These are phyloP conservation scores for Moesziomyces sp. DNA, from an alignment of 1,284 basidiomycete species.

Conservation along the genomic window DNA sequence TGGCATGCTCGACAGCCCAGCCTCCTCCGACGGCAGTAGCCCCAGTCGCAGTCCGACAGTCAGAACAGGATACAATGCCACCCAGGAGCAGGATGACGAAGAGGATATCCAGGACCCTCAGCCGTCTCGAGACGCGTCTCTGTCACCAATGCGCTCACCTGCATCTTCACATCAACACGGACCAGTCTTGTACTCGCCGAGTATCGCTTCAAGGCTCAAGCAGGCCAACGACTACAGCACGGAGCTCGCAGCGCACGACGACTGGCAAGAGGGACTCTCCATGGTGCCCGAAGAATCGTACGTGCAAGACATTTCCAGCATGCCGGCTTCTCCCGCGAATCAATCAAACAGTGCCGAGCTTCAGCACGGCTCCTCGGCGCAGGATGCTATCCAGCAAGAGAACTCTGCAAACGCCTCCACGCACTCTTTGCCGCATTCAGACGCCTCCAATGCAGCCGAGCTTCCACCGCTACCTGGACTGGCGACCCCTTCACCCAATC, in stretches of 20 bases:
- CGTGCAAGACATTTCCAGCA: constrained; percentile 15
- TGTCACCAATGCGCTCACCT: background rate
- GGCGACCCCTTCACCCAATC: no score
- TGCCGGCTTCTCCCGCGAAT: constrained; percentile 1
- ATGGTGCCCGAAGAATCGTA: constrained; percentile 36
- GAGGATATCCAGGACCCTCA: background rate
- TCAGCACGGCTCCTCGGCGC: background rate
- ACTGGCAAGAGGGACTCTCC: constrained; percentile 33
- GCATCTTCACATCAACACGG: background rate
- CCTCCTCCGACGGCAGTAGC: constrained; percentile 29
- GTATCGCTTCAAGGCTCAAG: background rate
- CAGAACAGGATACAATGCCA: constrained; percentile 4
- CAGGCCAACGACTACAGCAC: background rate
- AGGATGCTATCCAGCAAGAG: no score
- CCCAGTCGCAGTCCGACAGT: constrained; percentile 15
- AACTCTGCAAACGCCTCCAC: no score
- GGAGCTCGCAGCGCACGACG: background rate
- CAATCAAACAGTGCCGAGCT: background rate
- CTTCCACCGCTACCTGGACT: no score
- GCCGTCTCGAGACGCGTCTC: background rate
- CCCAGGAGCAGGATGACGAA: background rate
- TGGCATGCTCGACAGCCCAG: constrained; percentile 30
- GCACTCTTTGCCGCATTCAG: no score
- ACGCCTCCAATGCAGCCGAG: no score
- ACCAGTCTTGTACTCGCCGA: background rate